Conservation (phyloP, 352 stramenopile genomes). For the Phytophthora citrophthora region DNA sequence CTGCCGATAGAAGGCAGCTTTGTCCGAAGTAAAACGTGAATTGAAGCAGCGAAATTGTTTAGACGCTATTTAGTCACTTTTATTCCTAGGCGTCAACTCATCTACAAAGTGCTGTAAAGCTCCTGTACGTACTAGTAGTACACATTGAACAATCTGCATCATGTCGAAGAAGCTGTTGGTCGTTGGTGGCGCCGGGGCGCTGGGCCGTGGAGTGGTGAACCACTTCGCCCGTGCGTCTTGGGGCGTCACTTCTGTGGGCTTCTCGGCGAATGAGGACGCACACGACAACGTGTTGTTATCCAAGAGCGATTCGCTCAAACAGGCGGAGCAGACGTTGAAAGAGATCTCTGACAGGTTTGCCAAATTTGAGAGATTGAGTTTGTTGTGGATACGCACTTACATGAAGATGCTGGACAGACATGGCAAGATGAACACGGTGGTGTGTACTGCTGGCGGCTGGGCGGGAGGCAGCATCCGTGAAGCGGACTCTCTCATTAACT, state of each 20-base stretch:
- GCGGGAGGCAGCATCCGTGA: conserved; percentile 78
- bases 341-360: conserved; percentile 49
- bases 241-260: conserved; percentile 77
- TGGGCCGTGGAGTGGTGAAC: conserved; percentile 71
- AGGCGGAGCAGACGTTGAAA: conserved; percentile 60
- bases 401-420: conserved; percentile 26
- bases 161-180: conserved; percentile 78
- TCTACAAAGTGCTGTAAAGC: not conserved
- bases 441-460: conserved; percentile 85
- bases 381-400: conserved; percentile 2
- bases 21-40: conserved; percentile 21
- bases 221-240: conserved; percentile 71
- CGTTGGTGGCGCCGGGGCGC: conserved; percentile 72
- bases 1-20: conserved; percentile 22
- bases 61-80: not conserved
- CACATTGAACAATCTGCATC: conserved; percentile 2
- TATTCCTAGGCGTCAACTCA: no score
- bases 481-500: conserved; percentile 61
- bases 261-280: conserved; percentile 64
- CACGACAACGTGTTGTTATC: conserved; percentile 57
- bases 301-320: conserved; percentile 49
- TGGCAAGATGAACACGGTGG: conserved; percentile 73
- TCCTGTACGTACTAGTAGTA: no score
- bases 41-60: conserved; percentile 24
- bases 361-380: not conserved